Evolutionary conservation across 371 early-diverging fungal genomes (phyloP).

Genomic region (Mucor mucedo): DNA sequence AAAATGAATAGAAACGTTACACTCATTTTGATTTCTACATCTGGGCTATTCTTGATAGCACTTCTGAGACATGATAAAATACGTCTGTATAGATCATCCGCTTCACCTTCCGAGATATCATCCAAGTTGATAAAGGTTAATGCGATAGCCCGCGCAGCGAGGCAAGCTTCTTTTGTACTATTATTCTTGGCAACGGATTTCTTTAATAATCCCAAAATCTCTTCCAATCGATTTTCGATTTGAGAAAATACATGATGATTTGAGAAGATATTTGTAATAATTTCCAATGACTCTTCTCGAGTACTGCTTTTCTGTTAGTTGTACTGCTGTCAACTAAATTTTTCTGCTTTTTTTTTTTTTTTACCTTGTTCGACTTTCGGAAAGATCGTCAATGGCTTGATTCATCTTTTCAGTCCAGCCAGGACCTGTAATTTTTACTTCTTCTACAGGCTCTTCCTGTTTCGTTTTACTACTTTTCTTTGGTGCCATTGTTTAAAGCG

Average conservation of each 20-base stretch:
- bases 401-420: constrained; percentile 39
- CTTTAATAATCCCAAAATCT: constrained; percentile 61
- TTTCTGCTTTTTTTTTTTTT: not conserved
- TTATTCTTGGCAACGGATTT: constrained; percentile 60
- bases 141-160: constrained; percentile 66
- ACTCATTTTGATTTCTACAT: constrained; percentile 49
- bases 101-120: constrained; percentile 49
- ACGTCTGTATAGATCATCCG: constrained; percentile 63
- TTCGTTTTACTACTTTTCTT: constrained; percentile 1
- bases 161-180: constrained; percentile 58
- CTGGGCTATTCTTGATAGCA: constrained; percentile 51
- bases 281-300: constrained; percentile 42
- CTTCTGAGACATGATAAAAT: constrained; percentile 54
- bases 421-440: not conserved
- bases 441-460: not conserved
- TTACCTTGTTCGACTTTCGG: constrained; percentile 43
- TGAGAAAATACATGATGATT: constrained; percentile 39
- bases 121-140: constrained; percentile 75
- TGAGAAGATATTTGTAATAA: constrained; percentile 27
- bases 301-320: constrained; percentile 19
- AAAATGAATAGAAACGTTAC: constrained; percentile 22
- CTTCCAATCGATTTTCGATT: constrained; percentile 39
- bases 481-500: no score
- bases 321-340: not conserved
- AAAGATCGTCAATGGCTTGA: constrained; percentile 45